These are phyloP conservation scores for Coemansia sp. DNA, from an alignment of 192 early-diverging fungal genomes.

Conservation along the genomic window DNA sequence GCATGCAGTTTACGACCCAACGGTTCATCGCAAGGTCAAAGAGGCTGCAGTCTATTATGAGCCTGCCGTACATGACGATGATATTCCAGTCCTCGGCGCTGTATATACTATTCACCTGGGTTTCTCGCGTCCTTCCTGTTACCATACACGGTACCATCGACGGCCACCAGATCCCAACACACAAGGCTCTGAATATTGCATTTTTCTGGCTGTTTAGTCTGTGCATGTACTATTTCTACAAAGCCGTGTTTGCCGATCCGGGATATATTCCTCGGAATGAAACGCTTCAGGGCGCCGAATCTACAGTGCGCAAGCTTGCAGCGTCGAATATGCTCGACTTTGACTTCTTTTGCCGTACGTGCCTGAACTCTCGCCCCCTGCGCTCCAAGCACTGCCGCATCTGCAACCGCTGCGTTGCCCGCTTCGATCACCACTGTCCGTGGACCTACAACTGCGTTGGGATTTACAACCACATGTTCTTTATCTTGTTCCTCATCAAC, in stretches of 20 bases:
- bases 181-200: constrained; percentile 57
- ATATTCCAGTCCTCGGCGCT: constrained; percentile 88
- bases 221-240: constrained; percentile 79
- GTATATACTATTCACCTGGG: constrained; percentile 68
- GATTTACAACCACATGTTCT: constrained; percentile 80
- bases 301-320: constrained; percentile 58
- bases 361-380: constrained; percentile 78
- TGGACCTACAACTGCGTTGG: constrained; percentile 98
- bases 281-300: constrained; percentile 35
- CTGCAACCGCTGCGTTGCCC: constrained; percentile 90
- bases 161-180: constrained; percentile 24
- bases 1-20: constrained; percentile 61
- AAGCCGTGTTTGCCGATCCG: constrained; percentile 68
- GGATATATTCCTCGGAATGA: constrained; percentile 71
- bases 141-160: constrained; percentile 41
- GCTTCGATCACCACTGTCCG: constrained; percentile 96
- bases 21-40: constrained; percentile 58
- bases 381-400: constrained; percentile 93
- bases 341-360: constrained; percentile 84
- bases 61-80: constrained; percentile 80
- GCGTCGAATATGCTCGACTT: constrained; percentile 67
- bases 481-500: constrained; percentile 75
- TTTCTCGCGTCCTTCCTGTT: constrained; percentile 65
- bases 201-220: constrained; percentile 64
- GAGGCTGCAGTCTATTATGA: constrained; percentile 58